A percentile compares a stretch with the other conserved stretches of the same genome.
These are phyloP conservation scores for Nakazawaea ishiwadae DNA, from an alignment of 805 yeast genomes.

Conservation along the genomic window DNA sequence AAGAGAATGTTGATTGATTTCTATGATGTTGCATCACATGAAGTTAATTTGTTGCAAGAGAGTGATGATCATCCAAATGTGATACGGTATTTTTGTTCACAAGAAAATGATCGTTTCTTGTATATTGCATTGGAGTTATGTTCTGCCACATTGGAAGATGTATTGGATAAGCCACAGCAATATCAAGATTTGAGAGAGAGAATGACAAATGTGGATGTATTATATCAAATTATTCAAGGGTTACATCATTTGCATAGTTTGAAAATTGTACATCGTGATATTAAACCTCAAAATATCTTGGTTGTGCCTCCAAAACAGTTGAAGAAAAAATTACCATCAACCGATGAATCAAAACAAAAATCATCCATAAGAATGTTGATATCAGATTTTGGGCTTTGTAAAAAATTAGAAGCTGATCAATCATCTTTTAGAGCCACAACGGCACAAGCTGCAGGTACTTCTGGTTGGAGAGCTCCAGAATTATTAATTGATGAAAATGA, in stretches of 20 bases:
- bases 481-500: slow-evolving; percentile 42
- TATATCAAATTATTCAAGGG: slow-evolving; percentile 80
- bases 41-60: slow-evolving; percentile 80
- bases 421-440: slow-evolving; percentile 91
- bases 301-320: slow-evolving; percentile 64
- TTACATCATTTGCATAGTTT: slow-evolving; percentile 81
- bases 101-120: slow-evolving; percentile 78
- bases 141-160: slow-evolving; percentile 81
- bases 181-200: slow-evolving; percentile 29
- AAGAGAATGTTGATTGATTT: slow-evolving; percentile 91
- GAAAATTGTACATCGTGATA: slow-evolving; percentile 90
- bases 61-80: slow-evolving; percentile 97
- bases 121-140: slow-evolving; percentile 94
- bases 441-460: slow-evolving; percentile 91
- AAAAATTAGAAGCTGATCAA: slow-evolving; percentile 86
- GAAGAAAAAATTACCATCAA: too few relatives aligned
- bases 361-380: slow-evolving; percentile 66
- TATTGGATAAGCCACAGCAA: slow-evolving; percentile 53
- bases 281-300: slow-evolving; percentile 90
- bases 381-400: slow-evolving; percentile 95
- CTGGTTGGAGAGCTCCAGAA: slow-evolving; percentile 99
- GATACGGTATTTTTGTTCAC: slow-evolving; percentile 89
- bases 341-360: slow-evolving; percentile 19
- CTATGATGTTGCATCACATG: slow-evolving; percentile 91
- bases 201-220: slow-evolving; percentile 47